Evolutionary conservation across 352 stramenopile species (phyloP), one percentile per base, ranked within the genome.

Genomic region (Phytophthora nicotianae): DNA sequence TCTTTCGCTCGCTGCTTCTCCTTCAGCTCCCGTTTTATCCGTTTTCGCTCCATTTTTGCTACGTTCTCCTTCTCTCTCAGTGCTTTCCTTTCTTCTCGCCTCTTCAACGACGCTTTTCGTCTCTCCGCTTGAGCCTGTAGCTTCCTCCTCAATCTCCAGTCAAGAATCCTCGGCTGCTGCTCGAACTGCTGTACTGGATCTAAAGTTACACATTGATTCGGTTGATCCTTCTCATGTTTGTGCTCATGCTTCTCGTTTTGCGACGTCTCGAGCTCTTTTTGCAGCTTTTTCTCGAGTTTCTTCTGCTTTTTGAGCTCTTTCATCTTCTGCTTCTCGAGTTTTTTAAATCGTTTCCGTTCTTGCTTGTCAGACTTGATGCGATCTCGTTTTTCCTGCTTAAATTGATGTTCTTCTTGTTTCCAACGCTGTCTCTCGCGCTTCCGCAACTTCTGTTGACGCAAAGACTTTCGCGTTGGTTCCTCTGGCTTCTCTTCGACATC

Each of bases 91-190:
- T 70, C 35, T 11, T 62, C 50, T 58, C 35, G 24, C 19, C 40
- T 61, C 48, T 64, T 48, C 17, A 38, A 7, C 4, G 40, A 41
- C 19, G 14, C 55, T 24, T 60, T 13, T 4, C 24, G 23, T 24
- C 20, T 58, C 29, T 67, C 50, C 16, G 24, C 26, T 46, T 27
- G 50, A 11, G 37, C 46, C 27, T 62, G 29, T 13, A 61, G 13
- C 5, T 59, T 74, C 20, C 65, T 60, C 17, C 54, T 60, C 32
- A 67, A 9, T 20, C 54, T 57, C 66, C 65, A 74, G 42, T 74
- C 66, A 1, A 33, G 9, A 48, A 50, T 47, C 19, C 38, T 47
- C 17, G 24, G 21, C 13, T 52, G 29, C 11, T 63, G 14, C n/a
- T 61, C 17, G 40, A 17, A 9, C 19, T 42, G 29, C 13, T 32